Percentiles rank a stretch among this genome's conserved stretches.
phyloP scores from a whole-genome alignment of 106 monocot species.

The Dioscorea zingiberensis region DNA sequence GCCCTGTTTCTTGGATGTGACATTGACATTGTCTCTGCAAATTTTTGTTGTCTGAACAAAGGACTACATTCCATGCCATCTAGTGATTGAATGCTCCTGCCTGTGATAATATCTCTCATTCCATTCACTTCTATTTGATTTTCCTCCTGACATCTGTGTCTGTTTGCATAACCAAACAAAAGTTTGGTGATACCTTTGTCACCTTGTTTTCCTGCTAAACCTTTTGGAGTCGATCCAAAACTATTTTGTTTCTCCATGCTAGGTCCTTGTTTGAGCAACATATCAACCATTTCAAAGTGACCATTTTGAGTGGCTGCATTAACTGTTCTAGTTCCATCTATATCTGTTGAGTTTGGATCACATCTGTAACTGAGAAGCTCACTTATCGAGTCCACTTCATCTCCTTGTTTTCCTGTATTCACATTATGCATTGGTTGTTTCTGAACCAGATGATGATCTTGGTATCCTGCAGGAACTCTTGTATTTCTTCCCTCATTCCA shows the following conservation, averaged over 20 bases:
- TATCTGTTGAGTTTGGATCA: constrained; percentile 15
- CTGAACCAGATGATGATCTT: too few species aligned
- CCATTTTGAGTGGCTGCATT: constrained; percentile 2
- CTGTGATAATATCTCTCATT: too few species aligned
- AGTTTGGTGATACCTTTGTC: constrained; percentile 6
- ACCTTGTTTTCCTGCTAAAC: constrained; percentile 3
- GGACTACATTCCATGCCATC: too few species aligned
- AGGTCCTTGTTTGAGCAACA: constrained; percentile 9
- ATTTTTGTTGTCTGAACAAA: too few species aligned
- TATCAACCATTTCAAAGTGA: constrained; percentile 6
- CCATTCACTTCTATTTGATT: constrained; percentile 7
- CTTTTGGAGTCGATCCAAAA: neutral
- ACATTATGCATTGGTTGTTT: constrained; percentile 1
- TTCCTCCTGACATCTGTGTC: constrained; percentile 3
- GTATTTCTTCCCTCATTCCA: neutral
- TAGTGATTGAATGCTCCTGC: too few species aligned
- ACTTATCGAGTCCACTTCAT: neutral
- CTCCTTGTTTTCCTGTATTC: constrained; percentile 7
- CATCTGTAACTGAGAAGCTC: constrained; percentile 2
- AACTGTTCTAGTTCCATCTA: constrained; percentile 8
- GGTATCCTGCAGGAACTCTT: neutral
- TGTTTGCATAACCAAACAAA: constrained; percentile 5
- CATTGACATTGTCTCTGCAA: too few species aligned
- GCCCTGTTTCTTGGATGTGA: too few species aligned
- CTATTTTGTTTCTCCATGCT: constrained; percentile 7